Evolutionary conservation across 768 basidiomycete genomes (phyloP).

Genomic region (Dictyophora rubrovolvata): DNA sequence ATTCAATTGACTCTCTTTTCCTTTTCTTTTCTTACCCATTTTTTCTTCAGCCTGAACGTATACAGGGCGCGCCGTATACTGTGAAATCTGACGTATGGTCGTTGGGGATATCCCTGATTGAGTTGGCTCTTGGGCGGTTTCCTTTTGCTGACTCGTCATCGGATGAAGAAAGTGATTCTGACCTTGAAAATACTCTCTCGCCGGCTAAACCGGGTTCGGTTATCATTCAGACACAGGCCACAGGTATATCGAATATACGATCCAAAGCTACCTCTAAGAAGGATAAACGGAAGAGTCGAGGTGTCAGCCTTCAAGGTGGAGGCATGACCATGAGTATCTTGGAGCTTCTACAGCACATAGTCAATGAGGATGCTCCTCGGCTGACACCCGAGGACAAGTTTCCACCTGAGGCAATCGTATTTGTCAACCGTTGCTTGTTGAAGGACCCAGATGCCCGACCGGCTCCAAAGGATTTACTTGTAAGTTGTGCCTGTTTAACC

Average conservation of each 20-base stretch:
- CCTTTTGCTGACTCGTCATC: conserved; percentile 81
- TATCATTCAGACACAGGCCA: conserved; percentile 11
- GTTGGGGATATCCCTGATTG: conserved; percentile 91
- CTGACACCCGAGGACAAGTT: conserved; percentile 66
- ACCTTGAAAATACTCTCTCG: conserved; percentile 55
- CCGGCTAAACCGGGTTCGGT: conserved; percentile 54
- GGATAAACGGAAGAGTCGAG: conserved; percentile 81
- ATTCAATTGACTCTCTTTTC: background rate
- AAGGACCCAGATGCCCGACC: conserved; percentile 81
- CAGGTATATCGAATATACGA: background rate
- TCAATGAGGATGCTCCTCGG: conserved; percentile 93
- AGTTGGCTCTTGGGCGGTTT: conserved; percentile 93
- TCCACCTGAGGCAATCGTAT: conserved; percentile 66
- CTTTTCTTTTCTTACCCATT: no score
- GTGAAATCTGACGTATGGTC: conserved; percentile 99
- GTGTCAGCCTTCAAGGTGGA: conserved; percentile 87
- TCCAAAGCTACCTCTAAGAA: conserved; percentile 40
- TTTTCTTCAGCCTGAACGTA: conserved; percentile 82
- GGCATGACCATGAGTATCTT: conserved; percentile 98
- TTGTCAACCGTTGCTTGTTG: conserved; percentile 81
- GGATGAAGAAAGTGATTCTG: conserved; percentile 64
- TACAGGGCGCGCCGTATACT: conserved; percentile 96
- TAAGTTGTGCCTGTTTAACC: conserved; percentile 27
- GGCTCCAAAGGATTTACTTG: conserved; percentile 82
- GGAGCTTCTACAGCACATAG: conserved; percentile 94